Evolutionary conservation across 2,329 filamentous ascomycete species (phyloP), one percentile per base, ranked within the genome.

Genomic region (Juglanconis juglandina): DNA sequence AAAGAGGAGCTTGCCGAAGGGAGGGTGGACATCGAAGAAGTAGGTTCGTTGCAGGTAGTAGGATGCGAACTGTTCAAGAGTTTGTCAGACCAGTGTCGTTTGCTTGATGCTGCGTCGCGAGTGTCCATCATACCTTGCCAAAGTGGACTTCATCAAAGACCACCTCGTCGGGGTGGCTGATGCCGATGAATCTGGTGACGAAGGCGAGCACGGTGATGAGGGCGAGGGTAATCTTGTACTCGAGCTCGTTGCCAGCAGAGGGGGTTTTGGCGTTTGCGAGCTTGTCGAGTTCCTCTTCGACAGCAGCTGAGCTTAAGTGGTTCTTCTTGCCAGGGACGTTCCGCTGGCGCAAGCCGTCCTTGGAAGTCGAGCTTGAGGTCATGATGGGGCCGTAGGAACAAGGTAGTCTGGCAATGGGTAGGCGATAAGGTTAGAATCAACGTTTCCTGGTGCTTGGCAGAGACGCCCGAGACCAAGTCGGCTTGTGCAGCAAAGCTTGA

Each of bases 101-200:
- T 30, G 17, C 30, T 34, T 5, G 53, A 8, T 8, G 17, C 34
- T 52, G 41, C 9, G 35, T 32, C 46, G 39, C n/a, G 42, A 63
- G 57, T 51, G 48, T 57, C 60, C 30, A 69, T 24, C 82, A 62
- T 81, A 97, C 94, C 90, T 99, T 99, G 79, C 95, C 95, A 76
- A 99, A 99, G 78, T 99, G 95, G 60, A 99, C 95, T 77, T 99
- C 95, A 72, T 99, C 95, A 72, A 99, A 99, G 53, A 99, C 95
- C 59, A 99, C 95, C 79, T 98, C 90, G 72, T 96, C 88, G 14
- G 95, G 95, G 76, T 97, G 93, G 73, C 84, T 91, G 73, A 99
- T 97, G 64, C 92, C 93, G 86, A 90, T 98, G 81, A 99, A 99
- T 64, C 95, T 85, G 52, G 95, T 98, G 64, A 92, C 71, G 71